Evolutionary conservation across 306 rosid species (phyloP), one percentile per base, ranked within the genome.

Genomic region (Begonia masoniana): DNA sequence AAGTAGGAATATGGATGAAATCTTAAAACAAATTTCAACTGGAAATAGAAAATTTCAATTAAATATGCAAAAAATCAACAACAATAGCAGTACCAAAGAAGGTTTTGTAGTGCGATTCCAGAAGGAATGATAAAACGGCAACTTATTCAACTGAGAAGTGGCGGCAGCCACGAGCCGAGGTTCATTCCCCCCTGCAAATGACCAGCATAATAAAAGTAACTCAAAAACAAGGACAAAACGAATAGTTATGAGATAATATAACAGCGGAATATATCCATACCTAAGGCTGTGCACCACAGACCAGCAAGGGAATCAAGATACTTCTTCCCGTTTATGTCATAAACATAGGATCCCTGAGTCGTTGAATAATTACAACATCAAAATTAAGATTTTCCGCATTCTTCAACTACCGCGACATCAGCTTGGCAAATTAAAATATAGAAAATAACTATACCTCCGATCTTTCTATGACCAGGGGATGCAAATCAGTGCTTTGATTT

Each of bases 101-200:
- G 99, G 99, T 67, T 52, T 75, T 24, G 99, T 91, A 35, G 99
- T 81, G 17, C 96, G 94, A 68, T 91, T 91, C 99, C 99, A 91
- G 64, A 91, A 91, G n/a, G 99, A 91, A 64, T 91, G 99, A 72
- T 91, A 91, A 71, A 91, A 86, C 10, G 99, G 96, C 81, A 91
- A 81, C 58, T 79, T 91, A 57, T 81, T 86, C 64, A 91, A 67
- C 67, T 91, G 99, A 45, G 58, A 42, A 47, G 66, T 79, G 58
- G 99, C 99, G 55, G 96, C 99, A 6, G 76, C 96, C 65, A 91
- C 75, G 53, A 91, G 88, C 26, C 93, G 82, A 42, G 81, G 74
- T 72, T 91, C 99, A 70, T 57, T 86, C 14, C 99, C 99, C 15
- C 99, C 99, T 91, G 74, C 48, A 70, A 64, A 62, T 70, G 41